Evolutionary conservation across 192 early-diverging fungal genomes (phyloP), one percentile per base, ranked within the genome.

Genomic region (Backusella sp.): DNA sequence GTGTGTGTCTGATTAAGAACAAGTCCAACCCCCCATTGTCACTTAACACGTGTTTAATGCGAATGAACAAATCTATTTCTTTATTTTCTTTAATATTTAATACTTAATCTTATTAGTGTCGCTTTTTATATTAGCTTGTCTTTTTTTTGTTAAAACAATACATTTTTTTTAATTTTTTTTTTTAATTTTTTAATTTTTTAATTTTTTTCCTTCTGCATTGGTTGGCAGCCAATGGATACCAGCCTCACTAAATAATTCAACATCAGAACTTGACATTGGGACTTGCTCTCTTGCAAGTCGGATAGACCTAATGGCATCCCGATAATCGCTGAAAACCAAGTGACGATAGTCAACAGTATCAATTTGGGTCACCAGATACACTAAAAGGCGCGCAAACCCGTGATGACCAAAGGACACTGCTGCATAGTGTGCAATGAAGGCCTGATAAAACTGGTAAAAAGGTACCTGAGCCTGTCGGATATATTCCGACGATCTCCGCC

Each of bases 371-470:
- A 78, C 75, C 37, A 79, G 70, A 42, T 73, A 76, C 6, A 73
- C 73, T n/a, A 83, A 37, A 14, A 83, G 68, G 8, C 82, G 70
- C 11, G 77, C 72, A 79, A 77, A 83, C 7, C 23, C 42, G 19
- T 44, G 75, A 56, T 79, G 62, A 32, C 82, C 82, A 37, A 79
- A 70, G 8, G 82, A 83, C 19, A 79, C 71, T 17, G 78, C 39
- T 35, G 82, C 82, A 73, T 79, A 83, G 32, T 79, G 77, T 36
- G 78, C 74, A 19, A 78, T 67, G 68, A 83, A 83, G 5, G 65
- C 66, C 53, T 83, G 82, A 71, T 83, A 83, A 37, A 83, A 83
- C 66, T 76, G 82, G 37, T 77, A 83, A 73, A 83, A 83, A 21
- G 82, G 78, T 23, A 81, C 76, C 69, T 77, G 72, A 53, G 73